Evolutionary conservation across 2,329 filamentous ascomycete genomes (phyloP), one percentile per base, ranked within the genome.

Genomic region (Ophiostoma quercus): DNA sequence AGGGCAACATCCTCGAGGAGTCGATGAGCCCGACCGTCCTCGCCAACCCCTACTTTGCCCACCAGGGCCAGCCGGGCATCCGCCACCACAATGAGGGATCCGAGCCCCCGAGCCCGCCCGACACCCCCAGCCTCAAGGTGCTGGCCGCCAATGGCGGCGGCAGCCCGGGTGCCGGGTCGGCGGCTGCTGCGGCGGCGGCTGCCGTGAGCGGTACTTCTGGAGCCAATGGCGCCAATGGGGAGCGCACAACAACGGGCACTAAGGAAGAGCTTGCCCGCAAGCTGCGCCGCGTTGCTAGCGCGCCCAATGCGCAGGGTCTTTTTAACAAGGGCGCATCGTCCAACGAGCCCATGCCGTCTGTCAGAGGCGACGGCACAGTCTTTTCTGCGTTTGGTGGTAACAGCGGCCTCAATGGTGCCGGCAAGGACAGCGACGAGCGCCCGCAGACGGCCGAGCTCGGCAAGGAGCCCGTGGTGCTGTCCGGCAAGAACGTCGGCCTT

Each of bases 211-310:
- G 65, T 34, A 47, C 65, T 7, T 43, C 65, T 22, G 65, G 34
- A 3, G 63, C 34, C n/a, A 14, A 14, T 8, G 87, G 88, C 68
- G 88, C 87, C 69, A 81, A 88, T 74, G 87, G 88, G 75, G 84
- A 88, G 73, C 88, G 91, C 74, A 87, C 90, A 47, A 90, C 90
- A 39, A 88, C 88, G 68, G 90, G 90, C 69, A 92, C 92, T 62
- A 98, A 97, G 79, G 94, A 98, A 80, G 95, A 98, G 80, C 80
- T 98, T 76, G 95, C 95, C 34, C 85, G 95, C 77, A 97, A 97
- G 79, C 82, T 99, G 77, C 88, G 95, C 77, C 89, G 94, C 77
- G 95, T 99, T 69, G 95, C 95, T 69, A 98, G 94, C 78, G 95
- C 95, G 67, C 95, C 95, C 51, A 99, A 99, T 82, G 92, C 94